Evolutionary conservation across 2,329 filamentous ascomycete genomes (phyloP).

Genomic region (Dactylellina drechsleri): DNA sequence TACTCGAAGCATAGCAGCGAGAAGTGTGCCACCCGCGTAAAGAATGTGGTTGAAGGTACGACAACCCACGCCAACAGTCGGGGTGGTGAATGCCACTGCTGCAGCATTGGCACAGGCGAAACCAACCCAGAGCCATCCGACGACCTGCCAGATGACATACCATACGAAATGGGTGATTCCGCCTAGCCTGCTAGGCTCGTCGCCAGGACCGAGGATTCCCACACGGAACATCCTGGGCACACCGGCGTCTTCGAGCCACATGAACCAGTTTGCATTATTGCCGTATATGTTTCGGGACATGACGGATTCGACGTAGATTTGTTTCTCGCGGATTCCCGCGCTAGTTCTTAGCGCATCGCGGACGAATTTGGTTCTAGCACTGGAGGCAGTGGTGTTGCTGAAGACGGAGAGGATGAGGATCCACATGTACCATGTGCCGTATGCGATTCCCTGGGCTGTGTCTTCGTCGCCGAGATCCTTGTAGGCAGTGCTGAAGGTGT

Average conservation of each 20-base stretch:
- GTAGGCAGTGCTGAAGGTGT: slow-evolving; percentile 55
- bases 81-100: slow-evolving; percentile 56
- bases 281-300: slow-evolving; percentile 29
- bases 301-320: slow-evolving; percentile 22
- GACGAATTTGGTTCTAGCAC: slow-evolving; percentile 44
- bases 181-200: not conserved
- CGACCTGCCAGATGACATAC: slow-evolving; percentile 52
- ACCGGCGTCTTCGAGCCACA: slow-evolving; percentile 21
- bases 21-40: slow-evolving; percentile 51
- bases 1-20: slow-evolving; percentile 48
- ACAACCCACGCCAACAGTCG: slow-evolving; percentile 55
- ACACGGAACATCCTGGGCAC: not conserved
- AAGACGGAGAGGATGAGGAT: slow-evolving; percentile 56
- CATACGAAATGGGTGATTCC: slow-evolving; percentile 15
- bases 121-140: slow-evolving; percentile 54
- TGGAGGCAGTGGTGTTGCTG: slow-evolving; percentile 55
- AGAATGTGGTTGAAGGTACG: slow-evolving; percentile 55
- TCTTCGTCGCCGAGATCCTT: slow-evolving; percentile 55
- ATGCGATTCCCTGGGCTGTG: slow-evolving; percentile 54
- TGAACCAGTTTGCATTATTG: slow-evolving; percentile 28
- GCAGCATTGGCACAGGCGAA: slow-evolving; percentile 56
- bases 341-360: slow-evolving; percentile 55
- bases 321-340: slow-evolving; percentile 5
- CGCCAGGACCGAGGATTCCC: slow-evolving; percentile 14
- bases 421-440: slow-evolving; percentile 57